Conservation (phyloP, 805 yeast species). For the Wickerhamiella spandovensis region DNA sequence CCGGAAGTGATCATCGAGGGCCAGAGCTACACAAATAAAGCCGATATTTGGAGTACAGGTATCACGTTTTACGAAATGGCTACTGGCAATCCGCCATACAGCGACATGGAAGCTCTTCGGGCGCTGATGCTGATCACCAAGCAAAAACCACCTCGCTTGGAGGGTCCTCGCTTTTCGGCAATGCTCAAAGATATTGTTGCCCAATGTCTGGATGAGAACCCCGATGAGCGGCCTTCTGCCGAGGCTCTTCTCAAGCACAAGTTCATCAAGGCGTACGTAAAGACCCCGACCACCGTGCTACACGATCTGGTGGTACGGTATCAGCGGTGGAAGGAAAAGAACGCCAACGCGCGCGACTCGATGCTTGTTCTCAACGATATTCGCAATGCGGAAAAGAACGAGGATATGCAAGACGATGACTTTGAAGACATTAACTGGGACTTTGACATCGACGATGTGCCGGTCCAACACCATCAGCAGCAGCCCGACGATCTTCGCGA, state of each 20-base stretch:
- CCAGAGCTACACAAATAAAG: conserved; percentile 45
- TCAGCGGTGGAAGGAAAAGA: conserved; percentile 43
- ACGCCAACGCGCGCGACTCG: conserved; percentile 32
- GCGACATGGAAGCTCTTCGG: conserved; percentile 86
- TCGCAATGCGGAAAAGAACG: conserved; percentile 12
- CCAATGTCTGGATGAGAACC: conserved; percentile 82
- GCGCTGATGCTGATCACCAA: conserved; percentile 91
- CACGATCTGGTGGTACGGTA: conserved; percentile 56
- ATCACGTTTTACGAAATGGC: conserved; percentile 89
- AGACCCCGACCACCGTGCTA: conserved; percentile 43
- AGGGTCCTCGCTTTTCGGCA: conserved; percentile 72
- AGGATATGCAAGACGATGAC: conserved; percentile 32
- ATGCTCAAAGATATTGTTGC: conserved; percentile 79
- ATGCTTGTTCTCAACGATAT: conserved; percentile 20
- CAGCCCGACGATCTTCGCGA: conserved; percentile 23
- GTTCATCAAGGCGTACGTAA: conserved; percentile 52
- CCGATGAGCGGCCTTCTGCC: conserved; percentile 76
- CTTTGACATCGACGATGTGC: conserved; percentile 14
- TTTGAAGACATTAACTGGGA: conserved; percentile 21
- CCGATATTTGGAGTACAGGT: conserved; percentile 96
- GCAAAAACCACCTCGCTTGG: conserved; percentile 87
- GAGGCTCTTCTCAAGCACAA: conserved; percentile 68
- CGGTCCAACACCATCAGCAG: neutral
- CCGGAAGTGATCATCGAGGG: conserved; percentile 36
- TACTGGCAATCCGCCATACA: conserved; percentile 94